Base-by-base conservation (phyloP, 2,329 filamentous ascomycete species). In the Hypoxylon sp. region DNA sequence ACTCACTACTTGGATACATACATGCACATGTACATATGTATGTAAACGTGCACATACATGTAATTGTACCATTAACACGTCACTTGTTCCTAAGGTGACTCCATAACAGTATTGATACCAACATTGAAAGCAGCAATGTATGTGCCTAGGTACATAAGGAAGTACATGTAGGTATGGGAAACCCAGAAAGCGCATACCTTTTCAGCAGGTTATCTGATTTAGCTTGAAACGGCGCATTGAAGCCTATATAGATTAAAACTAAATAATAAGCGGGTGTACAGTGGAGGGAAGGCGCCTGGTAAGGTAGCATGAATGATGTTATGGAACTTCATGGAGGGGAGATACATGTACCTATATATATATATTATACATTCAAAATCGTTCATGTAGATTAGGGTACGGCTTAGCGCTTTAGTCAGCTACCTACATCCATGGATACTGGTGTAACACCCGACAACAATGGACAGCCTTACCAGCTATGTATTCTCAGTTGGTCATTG, bases 301-400 rank as follows among this genome's bases (percentile, higher is more conserved):
- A 57, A 47, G 17, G 58, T 62, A 14, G 58, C 47, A 62, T 63
- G 53, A 19, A 66, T 61, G 60, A 52, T 58, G 60, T 63, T 63
- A 63, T 48, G 39, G 33, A 52, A 53, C 22, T 5, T 13, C 39
- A 46, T 64, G 39, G 62, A 59, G 54, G 62, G 62, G 62, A 47
- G 47, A 42, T 17, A 19, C 14, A 11, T 42, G n/a, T 6, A 9
- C 6, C n/a, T n/a, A n/a, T n/a, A 8, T 39, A 14, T n/a, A n/a
- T 42, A 42, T 8, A 35, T 35, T n/a, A n/a, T 42, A 42, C n/a
- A 3, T 26, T 4, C 17, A 9, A n/a, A n/a, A n/a, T n/a, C n/a
- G n/a, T n/a, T 44, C 11, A 3, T 22, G n/a, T 31, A 26, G 3
- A 26, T 26, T 26, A 26, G 26, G 26, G 26, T 26, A 26, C 5